Conservation (phyloP, 164 flowering plant species). For the Cinnamomum chago region DNA sequence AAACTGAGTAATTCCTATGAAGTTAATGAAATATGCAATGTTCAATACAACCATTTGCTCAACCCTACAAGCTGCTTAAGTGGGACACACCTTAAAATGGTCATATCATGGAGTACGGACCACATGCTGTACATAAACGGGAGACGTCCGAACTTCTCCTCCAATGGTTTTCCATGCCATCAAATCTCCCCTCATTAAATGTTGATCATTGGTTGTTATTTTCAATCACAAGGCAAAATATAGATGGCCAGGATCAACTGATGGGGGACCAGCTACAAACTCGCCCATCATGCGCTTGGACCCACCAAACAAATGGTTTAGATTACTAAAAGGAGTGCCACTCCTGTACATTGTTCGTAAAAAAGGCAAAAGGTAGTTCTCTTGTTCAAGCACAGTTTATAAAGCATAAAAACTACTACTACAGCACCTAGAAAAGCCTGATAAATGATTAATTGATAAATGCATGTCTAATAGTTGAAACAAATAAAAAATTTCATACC, state of each 20-base stretch:
- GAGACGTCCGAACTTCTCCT: background rate
- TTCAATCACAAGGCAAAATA: too few species aligned
- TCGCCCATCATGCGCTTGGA: too few species aligned
- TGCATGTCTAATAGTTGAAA: background rate
- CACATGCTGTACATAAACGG: too few species aligned
- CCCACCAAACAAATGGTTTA: background rate
- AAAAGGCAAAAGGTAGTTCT: background rate
- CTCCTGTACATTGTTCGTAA: background rate
- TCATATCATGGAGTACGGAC: background rate
- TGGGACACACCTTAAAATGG: background rate
- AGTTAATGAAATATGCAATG: background rate
- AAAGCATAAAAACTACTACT: background rate
- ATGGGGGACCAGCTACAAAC: too few species aligned
- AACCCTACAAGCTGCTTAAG: background rate
- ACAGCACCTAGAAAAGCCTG: background rate
- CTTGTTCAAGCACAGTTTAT: background rate
- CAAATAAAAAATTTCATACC: slow-evolving; percentile 37
- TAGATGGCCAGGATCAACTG: background rate
- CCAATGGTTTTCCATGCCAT: too few species aligned
- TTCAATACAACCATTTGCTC: background rate
- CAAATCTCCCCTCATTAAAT: too few species aligned
- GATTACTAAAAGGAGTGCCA: background rate
- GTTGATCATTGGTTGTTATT: too few species aligned
- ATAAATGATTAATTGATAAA: background rate
- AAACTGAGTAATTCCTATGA: background rate